Evolutionary conservation across 2,329 filamentous ascomycete species (phyloP), one percentile per base, ranked within the genome.

Genomic region (Cercospora sojina): DNA sequence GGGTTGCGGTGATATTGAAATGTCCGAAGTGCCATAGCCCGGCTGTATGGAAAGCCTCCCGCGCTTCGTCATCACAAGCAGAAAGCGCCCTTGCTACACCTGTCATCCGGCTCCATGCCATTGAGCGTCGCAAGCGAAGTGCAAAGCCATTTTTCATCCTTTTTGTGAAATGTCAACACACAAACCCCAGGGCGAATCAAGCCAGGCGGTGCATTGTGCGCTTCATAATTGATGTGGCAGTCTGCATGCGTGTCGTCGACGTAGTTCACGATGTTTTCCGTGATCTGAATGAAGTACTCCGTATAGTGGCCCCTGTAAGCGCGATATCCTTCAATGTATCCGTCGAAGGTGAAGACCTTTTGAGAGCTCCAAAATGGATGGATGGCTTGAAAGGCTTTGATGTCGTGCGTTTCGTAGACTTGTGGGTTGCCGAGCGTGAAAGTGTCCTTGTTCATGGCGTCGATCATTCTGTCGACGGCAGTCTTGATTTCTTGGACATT

Each of bases 391-490:
- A 56, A 56, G 25, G 18, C 25, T 16, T 57, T 31, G 12, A 51
- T 12, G 23, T 62, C 60, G 12, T 62, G 51, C 6, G 60, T 31
- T 29, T 62, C 60, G 13, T 23, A 56, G 29, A 62, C 47, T 38
- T 55, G 47, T 13, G 60, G 47, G 25, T 62, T 62, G 60, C 56
- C 60, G 9, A 56, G 60, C 6, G 60, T 62, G 23, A 53, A 62
- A 8, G 60, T 62, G 27, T 53, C 20, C 20, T 31, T 56, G 60
- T 62, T 62, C 29, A 62, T 31, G 18, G 60, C 60, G 10, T 55
- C 31, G n/a, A 62, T 51, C 29, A 62, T 49, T 13, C 60, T 23
- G n/a, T 31, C 16, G 12, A 62, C 23, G 10, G 18, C 53, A 13
- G 18, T 55, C 60, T 56, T 55, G 49, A 62, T 55, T 29, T 57